Evolutionary conservation across 2,329 filamentous ascomycete genomes (phyloP).

Genomic region (Cercospora zeina): DNA sequence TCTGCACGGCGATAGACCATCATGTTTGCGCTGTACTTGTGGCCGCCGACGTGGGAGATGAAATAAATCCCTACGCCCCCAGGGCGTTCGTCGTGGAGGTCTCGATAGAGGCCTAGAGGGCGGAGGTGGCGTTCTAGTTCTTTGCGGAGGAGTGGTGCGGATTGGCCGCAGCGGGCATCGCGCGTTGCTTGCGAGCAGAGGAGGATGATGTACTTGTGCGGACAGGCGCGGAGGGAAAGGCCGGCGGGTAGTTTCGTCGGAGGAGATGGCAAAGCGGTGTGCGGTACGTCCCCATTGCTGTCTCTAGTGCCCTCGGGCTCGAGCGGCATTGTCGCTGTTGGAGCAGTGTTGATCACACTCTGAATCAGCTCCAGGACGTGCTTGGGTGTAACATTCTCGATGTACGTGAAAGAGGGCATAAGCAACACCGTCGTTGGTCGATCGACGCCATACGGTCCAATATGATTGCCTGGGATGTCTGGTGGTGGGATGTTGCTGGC

Average conservation of each 20-base stretch:
- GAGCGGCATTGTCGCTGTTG: slow-evolving; percentile 71
- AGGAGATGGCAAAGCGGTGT: slow-evolving; percentile 20
- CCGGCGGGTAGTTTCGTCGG: slow-evolving; percentile 35
- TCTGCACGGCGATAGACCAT: slow-evolving; percentile 75
- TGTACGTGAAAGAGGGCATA: slow-evolving; percentile 77
- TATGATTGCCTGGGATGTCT: slow-evolving; percentile 59
- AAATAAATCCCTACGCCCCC: slow-evolving; percentile 96
- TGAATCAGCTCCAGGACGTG: slow-evolving; percentile 71
- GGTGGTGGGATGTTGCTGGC: slow-evolving; percentile 89
- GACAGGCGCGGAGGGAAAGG: slow-evolving; percentile 65
- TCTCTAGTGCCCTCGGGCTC: slow-evolving; percentile 18
- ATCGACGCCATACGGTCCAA: slow-evolving; percentile 51
- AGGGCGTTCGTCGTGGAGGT: slow-evolving; percentile 82
- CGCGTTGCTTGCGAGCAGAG: slow-evolving; percentile 94
- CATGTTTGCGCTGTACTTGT: slow-evolving; percentile 94
- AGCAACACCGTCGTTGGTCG: slow-evolving; percentile 77
- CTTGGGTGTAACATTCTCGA: slow-evolving; percentile 79
- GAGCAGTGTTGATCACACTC: slow-evolving; percentile 67
- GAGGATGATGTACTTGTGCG: slow-evolving; percentile 83
- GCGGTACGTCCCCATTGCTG: slow-evolving; percentile 22
- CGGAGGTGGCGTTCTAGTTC: slow-evolving; percentile 89
- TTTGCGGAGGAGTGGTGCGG: slow-evolving; percentile 80
- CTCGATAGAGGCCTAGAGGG: slow-evolving; percentile 78
- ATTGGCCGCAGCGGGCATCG: slow-evolving; percentile 91
- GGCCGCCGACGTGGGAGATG: slow-evolving; percentile 91